Conservation (phyloP, 148 eudicot species). For the Gaultheria prostrata region DNA sequence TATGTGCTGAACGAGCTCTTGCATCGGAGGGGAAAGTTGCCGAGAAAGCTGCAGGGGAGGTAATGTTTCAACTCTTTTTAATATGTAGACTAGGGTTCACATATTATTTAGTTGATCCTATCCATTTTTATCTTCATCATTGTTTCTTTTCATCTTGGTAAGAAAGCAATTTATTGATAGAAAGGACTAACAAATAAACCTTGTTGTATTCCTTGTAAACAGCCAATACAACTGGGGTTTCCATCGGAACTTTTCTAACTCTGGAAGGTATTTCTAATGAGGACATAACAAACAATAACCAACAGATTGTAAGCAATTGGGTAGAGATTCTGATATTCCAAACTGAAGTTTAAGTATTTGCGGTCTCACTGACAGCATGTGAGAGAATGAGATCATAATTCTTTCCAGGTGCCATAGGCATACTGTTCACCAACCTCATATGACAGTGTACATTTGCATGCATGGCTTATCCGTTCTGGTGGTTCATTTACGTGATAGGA, state of each 20-base stretch:
- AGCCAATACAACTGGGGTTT: not conserved
- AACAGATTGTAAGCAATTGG: not conserved
- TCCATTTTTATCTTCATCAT: not conserved
- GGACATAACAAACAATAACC: not conserved
- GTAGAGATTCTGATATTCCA: constrained; percentile 3
- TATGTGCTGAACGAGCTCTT: constrained; percentile 97
- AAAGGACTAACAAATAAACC: not conserved
- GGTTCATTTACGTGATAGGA: not conserved
- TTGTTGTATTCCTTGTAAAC: not conserved
- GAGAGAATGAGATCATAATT: not conserved
- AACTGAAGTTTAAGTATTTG: not conserved
- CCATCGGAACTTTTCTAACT: not conserved
- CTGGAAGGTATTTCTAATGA: not conserved
- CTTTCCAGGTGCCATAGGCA: not conserved
- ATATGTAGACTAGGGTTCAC: not conserved
- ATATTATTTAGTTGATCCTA: not conserved
- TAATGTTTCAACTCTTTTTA: constrained; percentile 24
- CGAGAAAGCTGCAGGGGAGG: constrained; percentile 94
- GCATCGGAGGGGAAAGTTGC: constrained; percentile 73
- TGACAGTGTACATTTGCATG: not conserved
- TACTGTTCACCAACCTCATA: not conserved
- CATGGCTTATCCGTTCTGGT: not conserved
- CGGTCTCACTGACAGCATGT: not conserved
- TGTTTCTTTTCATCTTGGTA: constrained; percentile 5
- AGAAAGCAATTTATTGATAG: not conserved